These are phyloP conservation scores for Tylopilus cervinicoccineus DNA, from an alignment of 768 basidiomycete genomes.

Conservation along the genomic window DNA sequence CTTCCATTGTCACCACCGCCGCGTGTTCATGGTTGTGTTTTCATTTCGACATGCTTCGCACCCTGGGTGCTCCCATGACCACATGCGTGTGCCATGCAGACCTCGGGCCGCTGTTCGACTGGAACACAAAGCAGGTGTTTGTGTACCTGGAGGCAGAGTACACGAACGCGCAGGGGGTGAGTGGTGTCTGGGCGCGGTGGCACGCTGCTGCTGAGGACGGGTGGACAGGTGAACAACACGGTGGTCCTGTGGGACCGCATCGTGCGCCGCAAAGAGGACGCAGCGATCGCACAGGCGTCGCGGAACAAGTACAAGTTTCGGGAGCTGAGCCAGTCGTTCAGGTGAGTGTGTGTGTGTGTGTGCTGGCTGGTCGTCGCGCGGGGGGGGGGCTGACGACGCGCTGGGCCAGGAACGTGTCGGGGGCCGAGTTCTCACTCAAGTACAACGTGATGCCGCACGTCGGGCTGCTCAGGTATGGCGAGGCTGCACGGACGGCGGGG, in stretches of 20 bases:
- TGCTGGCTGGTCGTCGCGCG: too few relatives aligned
- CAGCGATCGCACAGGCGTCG: conserved; percentile 46
- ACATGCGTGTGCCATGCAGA: conserved; percentile 42
- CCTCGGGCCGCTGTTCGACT: conserved; percentile 79
- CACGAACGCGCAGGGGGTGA: conserved; percentile 64
- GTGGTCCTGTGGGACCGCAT: conserved; percentile 94
- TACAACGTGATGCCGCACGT: conserved; percentile 93
- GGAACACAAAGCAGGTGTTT: conserved; percentile 97
- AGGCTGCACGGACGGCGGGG: conserved; percentile 50
- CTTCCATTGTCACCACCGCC: conserved; percentile 25
- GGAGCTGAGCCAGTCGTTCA: conserved; percentile 70
- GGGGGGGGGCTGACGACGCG: too few relatives aligned
- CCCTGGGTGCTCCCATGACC: conserved; percentile 6
- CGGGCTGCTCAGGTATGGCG: conserved; percentile 73
- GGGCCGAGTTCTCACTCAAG: conserved; percentile 70
- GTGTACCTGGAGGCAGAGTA: conserved; percentile 86
- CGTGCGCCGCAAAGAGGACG: conserved; percentile 74
- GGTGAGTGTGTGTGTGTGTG: too few relatives aligned
- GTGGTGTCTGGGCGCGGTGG: too few relatives aligned
- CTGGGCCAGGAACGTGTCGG: conserved; percentile 63
- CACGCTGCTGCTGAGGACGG: too few relatives aligned
- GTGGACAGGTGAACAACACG: conserved; percentile 56
- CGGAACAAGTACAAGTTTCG: conserved; percentile 83
- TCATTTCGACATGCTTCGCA: conserved; percentile 21
- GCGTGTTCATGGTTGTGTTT: conserved; percentile 25